Evolutionary conservation across 306 rosid species (phyloP), one percentile per base, ranked within the genome.

Genomic region (Malus asiatica): DNA sequence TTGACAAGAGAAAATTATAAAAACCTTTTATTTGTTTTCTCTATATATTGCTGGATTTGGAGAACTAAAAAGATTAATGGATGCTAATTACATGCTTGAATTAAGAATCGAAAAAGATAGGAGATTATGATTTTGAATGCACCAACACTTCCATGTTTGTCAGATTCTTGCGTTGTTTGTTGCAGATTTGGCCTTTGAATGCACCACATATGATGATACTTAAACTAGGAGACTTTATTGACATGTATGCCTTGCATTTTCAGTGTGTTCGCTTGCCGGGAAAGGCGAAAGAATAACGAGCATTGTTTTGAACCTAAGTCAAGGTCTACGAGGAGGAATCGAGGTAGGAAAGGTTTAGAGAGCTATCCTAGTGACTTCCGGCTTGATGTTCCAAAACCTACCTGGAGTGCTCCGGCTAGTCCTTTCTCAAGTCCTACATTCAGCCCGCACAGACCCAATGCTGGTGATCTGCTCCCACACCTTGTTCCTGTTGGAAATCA

Each of bases 361-460:
- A 74, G 76, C 16, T 33, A 53, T 22, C 73, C 76, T 65, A 71
- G 51, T 53, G 77, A 66, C 65, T 85, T 86, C 74, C 19, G 85
- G 64, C 74, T 88, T 18, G 83, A 61, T 23, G 85, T 78, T 32
- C 87, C 55, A 2, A 51, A 51, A 1, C 55, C 90, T 13, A 25
- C 86, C 0, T 80, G 92, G 82, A 92, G 96, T 83, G 89, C 91
- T 75, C 91, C 94, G 11, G 61, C 73, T 18, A 96, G 93, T 83
- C 93, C 93, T 70, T 82, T 79, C 48, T 70, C 79, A 18, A 96
- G 98, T 76, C 98, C 97, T 53, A 45, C 70, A 52, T 52, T 80
- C 14, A 86, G 93, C 81, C 93, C 97, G 11, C 84, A 57, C 23
- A 83, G 84, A 27, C 68, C 38, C 5, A 84, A 71, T 79, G 46